Base-by-base conservation (phyloP, 331 rosid genomes). In the Malus hybrid region DNA sequence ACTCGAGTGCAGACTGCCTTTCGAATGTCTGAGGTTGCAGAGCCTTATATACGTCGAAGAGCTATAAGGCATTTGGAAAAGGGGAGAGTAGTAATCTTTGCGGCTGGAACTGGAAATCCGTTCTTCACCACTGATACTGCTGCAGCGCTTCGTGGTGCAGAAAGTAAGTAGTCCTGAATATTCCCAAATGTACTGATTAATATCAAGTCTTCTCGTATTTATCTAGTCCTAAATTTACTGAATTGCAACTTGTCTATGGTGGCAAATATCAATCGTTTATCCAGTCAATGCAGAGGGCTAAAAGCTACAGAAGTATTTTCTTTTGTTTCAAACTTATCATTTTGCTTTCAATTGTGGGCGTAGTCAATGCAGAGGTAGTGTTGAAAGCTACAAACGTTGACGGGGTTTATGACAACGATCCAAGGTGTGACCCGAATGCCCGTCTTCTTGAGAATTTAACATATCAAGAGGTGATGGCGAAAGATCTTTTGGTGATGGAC, bases 81-180 rank as follows among this genome's bases (percentile, higher is more conserved):
- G 76, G 99, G 99, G 77, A 85, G 97, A 79, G 99, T 94, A 78
- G 99, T 94, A 75, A 94, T 94, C 75, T 92, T 92, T 84, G 99
- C 99, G 71, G 99, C 97, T 32, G 99, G 99, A 78, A 94, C 92
- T 64, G 99, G 97, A 79, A 94, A 94, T 87, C 99, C 97, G 8
- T 94, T 92, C 84, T 94, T 92, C 79, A 94, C 99, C 75, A 92
- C 99, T 0, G 97, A 92, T 70, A 94, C 97, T 7, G 99, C 97
- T 22, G 99, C 99, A 44, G 97, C 99, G 75, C 96, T 94, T n/a
- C 88, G 97, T 63, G 93, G 97, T 83, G 99, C 99, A 6, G 99
- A 94, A 82, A 94, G 99, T 94, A 78, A 82, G 97, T 82, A 7
- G 57, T 19, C 32, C 36, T 10, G 70, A 50, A 6, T 19, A 13